phyloP scores from a whole-genome alignment of 345 rosid species.

The Corchorus olitorius region DNA sequence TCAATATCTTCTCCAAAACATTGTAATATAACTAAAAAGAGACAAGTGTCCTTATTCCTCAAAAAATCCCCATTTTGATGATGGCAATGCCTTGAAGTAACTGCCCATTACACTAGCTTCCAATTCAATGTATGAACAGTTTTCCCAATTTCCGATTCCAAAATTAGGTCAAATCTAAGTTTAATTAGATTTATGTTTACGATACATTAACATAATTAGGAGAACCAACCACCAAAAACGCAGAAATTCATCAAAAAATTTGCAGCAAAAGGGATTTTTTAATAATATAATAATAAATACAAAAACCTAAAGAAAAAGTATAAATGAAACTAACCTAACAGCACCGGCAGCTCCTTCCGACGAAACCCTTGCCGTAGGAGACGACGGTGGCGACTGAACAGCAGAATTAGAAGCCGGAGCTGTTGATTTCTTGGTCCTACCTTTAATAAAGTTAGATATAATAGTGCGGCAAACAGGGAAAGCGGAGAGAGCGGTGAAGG shows the following conservation, averaged over 20 bases:
- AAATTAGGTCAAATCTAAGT: not conserved
- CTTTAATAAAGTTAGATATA: constrained; percentile 50
- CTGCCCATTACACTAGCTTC: no score
- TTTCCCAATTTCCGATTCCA: not conserved
- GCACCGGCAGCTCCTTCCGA: constrained; percentile 34
- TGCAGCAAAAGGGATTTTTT: not conserved
- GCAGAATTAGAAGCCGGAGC: constrained; percentile 18
- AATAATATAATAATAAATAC: not conserved
- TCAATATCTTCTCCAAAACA: not conserved
- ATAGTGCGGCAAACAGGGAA: constrained; percentile 78
- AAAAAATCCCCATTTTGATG: no score
- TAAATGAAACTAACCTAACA: constrained; percentile 39
- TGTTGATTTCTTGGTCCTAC: constrained; percentile 40
- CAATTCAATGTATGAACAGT: no score
- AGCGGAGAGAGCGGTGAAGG: constrained; percentile 85
- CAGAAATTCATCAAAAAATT: not conserved
- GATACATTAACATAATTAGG: not conserved
- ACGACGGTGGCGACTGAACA: constrained; percentile 2
- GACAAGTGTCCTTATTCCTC: not conserved
- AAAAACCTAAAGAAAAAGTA: not conserved
- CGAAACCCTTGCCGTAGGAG: constrained; percentile 25
- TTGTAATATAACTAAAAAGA: no score
- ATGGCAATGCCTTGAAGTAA: no score
- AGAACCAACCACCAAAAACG: not conserved
- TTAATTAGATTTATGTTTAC: not conserved